A percentile compares a stretch with the other conserved stretches of the same genome.
These are phyloP conservation scores for Gossypium bickii DNA, from an alignment of 345 rosid genomes.

Conservation along the genomic window DNA sequence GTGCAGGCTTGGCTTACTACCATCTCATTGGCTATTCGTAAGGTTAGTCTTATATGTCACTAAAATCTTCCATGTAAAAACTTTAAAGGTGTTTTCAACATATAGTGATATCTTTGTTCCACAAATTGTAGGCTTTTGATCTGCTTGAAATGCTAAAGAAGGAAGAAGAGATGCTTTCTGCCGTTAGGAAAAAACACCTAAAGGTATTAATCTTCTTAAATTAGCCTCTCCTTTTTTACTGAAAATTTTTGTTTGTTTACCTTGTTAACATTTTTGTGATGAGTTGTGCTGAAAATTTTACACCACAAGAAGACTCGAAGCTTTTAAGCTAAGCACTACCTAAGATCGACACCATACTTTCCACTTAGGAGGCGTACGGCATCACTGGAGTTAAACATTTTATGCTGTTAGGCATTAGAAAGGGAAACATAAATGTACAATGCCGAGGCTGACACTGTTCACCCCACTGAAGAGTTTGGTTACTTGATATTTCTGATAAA, in stretches of 20 bases:
- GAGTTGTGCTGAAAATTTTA: background rate
- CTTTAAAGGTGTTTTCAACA: background rate
- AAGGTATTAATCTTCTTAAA: conserved; percentile 43
- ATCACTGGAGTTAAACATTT: background rate
- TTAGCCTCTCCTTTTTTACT: conserved; percentile 3
- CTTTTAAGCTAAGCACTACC: background rate
- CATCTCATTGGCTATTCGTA: conserved; percentile 63
- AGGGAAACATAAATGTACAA: background rate
- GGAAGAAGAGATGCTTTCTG: conserved; percentile 90
- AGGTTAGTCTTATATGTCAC: conserved; percentile 47
- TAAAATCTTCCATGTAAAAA: background rate
- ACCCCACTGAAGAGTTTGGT: background rate
- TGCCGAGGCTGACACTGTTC: background rate
- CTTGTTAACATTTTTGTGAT: background rate
- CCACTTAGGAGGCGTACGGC: background rate
- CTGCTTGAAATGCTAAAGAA: conserved; percentile 78
- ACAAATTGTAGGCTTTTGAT: conserved; percentile 65
- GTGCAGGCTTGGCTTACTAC: conserved; percentile 92
- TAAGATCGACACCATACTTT: background rate
- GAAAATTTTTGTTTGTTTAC: background rate
- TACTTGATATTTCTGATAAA: background rate
- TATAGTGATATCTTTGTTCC: conserved; percentile 1
- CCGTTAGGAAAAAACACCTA: conserved; percentile 59
- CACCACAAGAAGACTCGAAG: background rate
- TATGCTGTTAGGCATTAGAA: conserved; percentile 5